These are phyloP conservation scores for Elongisporangium senticosum DNA, from an alignment of 352 stramenopile genomes.

Conservation along the genomic window DNA sequence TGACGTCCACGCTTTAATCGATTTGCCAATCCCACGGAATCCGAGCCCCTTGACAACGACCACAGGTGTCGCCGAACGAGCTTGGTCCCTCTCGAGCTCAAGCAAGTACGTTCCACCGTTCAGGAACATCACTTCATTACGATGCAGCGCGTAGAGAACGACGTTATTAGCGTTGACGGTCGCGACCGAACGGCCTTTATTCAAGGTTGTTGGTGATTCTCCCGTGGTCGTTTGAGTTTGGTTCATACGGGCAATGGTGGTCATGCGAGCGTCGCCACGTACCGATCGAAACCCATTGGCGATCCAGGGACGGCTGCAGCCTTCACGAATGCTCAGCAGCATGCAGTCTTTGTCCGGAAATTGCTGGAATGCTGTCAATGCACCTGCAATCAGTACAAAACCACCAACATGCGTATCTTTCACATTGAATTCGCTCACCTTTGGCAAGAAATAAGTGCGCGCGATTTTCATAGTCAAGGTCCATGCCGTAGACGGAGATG, in stretches of 20 bases:
- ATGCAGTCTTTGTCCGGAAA: conserved; percentile 58
- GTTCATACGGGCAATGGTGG: conserved; percentile 33
- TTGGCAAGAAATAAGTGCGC: conserved; percentile 46
- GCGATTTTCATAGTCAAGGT: conserved; percentile 23
- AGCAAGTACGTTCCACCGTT: conserved; percentile 24
- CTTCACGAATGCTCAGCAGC: conserved; percentile 43
- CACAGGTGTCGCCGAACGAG: conserved; percentile 23
- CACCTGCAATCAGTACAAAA: conserved; percentile 3
- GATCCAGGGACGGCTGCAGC: conserved; percentile 30
- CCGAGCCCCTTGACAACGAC: conserved; percentile 44
- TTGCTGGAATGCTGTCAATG: conserved; percentile 36
- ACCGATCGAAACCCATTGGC: conserved; percentile 43
- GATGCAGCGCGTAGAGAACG: conserved; percentile 57
- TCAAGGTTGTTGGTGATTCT: not conserved
- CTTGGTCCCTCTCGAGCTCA: conserved; percentile 13
- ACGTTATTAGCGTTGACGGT: conserved; percentile 16
- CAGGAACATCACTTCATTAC: conserved; percentile 59
- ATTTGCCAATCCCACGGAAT: conserved; percentile 25
- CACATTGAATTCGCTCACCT: conserved; percentile 25
- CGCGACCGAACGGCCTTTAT: conserved; percentile 7
- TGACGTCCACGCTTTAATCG: conserved; percentile 12
- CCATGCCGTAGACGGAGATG: conserved; percentile 51
- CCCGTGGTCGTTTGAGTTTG: conserved; percentile 16
- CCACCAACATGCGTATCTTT: too few species aligned
- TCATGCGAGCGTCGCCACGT: conserved; percentile 24